These are phyloP conservation scores for Gonium pectorale DNA, from an alignment of 139 green algal species.

Conservation along the genomic window DNA sequence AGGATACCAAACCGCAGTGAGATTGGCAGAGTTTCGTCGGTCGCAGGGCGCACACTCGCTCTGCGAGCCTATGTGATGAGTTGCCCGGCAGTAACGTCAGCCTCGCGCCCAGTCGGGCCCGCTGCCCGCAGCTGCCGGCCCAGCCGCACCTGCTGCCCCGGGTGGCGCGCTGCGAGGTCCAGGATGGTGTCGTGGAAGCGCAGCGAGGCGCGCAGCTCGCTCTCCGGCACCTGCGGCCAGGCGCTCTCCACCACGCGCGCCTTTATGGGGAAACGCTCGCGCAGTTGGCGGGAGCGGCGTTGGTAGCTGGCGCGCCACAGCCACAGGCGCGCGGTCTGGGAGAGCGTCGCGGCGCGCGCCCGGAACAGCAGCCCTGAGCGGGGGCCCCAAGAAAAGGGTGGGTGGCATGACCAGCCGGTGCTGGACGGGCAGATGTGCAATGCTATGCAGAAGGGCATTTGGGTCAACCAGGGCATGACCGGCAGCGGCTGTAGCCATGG, in stretches of 20 bases:
- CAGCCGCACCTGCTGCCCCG: constrained; percentile 1
- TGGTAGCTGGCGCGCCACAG: constrained; percentile 17
- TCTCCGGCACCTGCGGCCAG: constrained; percentile 27
- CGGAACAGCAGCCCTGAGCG: constrained; percentile 20
- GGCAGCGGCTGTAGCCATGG: no score
- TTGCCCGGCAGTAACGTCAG: no score
- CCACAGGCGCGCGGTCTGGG: constrained; percentile 3
- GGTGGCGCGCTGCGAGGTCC: constrained; percentile 9
- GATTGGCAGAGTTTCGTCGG: no score
- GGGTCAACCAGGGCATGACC: no score
- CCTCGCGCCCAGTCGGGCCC: neutral
- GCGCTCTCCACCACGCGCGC: neutral
- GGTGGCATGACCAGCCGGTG: no score
- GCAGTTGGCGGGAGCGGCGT: neutral
- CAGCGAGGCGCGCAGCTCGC: neutral
- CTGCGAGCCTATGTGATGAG: no score
- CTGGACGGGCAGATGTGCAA: no score
- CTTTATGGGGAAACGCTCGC: neutral
- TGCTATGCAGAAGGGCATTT: no score
- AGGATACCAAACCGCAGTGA: no score
- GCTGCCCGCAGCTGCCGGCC: no score
- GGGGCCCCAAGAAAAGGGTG: neutral
- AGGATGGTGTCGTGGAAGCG: neutral
- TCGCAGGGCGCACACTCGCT: no score
- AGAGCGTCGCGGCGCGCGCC: neutral